These are phyloP conservation scores for Schizochytrium sp. DNA, from an alignment of 108 stramenopile genomes.

Conservation along the genomic window DNA sequence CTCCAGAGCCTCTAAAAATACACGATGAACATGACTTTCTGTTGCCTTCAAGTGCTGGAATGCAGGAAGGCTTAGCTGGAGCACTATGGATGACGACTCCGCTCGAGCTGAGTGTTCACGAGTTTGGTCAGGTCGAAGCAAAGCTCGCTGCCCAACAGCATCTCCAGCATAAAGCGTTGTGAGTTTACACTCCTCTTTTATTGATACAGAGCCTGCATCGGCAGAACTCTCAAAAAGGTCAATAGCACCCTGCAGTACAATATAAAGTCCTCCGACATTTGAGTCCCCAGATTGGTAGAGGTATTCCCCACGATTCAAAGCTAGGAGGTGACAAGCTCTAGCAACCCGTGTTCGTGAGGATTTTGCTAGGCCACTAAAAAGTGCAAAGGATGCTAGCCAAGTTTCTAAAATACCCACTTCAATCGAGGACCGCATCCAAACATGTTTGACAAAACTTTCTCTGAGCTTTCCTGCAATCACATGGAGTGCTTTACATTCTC, in stretches of 20 bases:
- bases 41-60: slow-evolving; percentile 1
- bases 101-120: slow-evolving; percentile 2
- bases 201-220: not conserved
- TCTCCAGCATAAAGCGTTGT: slow-evolving; percentile 48
- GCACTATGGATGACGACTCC: not conserved
- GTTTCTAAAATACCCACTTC: not conserved
- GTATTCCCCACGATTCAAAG: not conserved
- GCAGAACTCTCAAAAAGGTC: not conserved
- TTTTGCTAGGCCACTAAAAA: not conserved
- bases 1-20: not conserved
- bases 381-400: slow-evolving; percentile 2
- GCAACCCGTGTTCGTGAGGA: slow-evolving; percentile 9
- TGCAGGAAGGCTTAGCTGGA: slow-evolving; percentile 26
- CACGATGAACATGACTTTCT: not conserved
- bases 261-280: not conserved
- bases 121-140: not conserved
- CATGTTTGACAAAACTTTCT: not conserved
- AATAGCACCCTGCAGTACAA: not conserved
- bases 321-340: not conserved
- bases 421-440: not conserved
- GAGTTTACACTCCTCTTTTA: not conserved
- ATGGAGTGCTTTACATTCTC: not conserved
- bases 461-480: not conserved
- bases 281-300: not conserved
- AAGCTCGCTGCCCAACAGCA: slow-evolving; percentile 10